Percentiles rank a stretch among this genome's conserved stretches.
Conservation (phyloP, 192 early-diverging fungal species). For the Linnemannia schmuckeri region DNA sequence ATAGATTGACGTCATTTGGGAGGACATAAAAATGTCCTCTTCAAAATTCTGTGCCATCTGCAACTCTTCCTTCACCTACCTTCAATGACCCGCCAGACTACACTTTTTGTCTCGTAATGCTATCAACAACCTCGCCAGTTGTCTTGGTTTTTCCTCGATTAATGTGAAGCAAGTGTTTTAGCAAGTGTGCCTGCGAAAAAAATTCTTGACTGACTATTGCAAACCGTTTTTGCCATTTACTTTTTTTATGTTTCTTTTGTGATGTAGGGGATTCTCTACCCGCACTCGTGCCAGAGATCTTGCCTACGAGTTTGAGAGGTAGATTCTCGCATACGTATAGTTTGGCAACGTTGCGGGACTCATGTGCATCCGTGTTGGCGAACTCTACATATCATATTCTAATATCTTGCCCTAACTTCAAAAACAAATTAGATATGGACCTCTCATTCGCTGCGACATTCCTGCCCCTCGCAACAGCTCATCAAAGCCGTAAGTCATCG, state of each 20-base stretch:
- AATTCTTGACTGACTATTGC: background rate
- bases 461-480: slow-evolving; percentile 75
- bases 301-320: slow-evolving; percentile 97
- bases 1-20: background rate
- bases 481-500: slow-evolving; percentile 76
- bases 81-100: slow-evolving; percentile 19
- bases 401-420: background rate
- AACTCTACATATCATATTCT: background rate
- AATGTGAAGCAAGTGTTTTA: background rate
- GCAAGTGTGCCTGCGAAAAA: background rate
- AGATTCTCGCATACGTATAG: slow-evolving; percentile 10
- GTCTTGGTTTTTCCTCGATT: background rate
- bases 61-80: background rate
- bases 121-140: background rate
- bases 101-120: slow-evolving; percentile 50
- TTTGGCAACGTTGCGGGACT: background rate
- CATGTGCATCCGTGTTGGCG: too few species aligned
- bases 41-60: background rate
- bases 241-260: background rate
- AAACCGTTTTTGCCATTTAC: background rate
- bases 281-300: slow-evolving; percentile 91
- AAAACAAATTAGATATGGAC: slow-evolving; percentile 74
- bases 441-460: slow-evolving; percentile 90
- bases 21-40: background rate
- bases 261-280: slow-evolving; percentile 76